Evolutionary conservation across 78 protist genomes (phyloP).

Genomic region (Cavenderia fasciculata): DNA sequence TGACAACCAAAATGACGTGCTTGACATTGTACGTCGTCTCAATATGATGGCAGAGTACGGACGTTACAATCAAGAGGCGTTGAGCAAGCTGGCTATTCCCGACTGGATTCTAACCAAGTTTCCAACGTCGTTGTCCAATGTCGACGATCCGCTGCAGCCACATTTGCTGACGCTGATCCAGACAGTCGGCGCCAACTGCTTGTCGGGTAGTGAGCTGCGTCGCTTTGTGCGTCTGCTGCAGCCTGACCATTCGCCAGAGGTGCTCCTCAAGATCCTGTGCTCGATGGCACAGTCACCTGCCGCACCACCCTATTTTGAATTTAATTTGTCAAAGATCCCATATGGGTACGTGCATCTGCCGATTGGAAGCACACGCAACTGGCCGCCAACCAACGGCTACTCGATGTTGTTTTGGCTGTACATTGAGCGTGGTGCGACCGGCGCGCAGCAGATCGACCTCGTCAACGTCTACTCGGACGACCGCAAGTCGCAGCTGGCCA

Average conservation of each 20-base stretch:
- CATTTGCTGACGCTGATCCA: conserved; percentile 22
- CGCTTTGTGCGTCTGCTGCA: conserved; percentile 41
- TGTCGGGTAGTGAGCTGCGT: conserved; percentile 62
- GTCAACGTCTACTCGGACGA: conserved; percentile 50
- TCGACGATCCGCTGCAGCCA: conserved; percentile 68
- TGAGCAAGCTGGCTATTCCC: conserved; percentile 59
- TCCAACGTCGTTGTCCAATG: conserved; percentile 22
- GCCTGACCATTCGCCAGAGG: conserved; percentile 70
- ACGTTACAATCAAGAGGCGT: conserved; percentile 57
- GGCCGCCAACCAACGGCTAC: conserved; percentile 78
- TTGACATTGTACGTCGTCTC: conserved; percentile 22
- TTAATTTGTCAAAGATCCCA: conserved; percentile 18
- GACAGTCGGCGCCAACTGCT: conserved; percentile 75
- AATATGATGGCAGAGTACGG: conserved; percentile 72
- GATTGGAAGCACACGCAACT: background rate
- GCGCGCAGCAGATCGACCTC: conserved; percentile 18
- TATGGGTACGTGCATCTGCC: conserved; percentile 42
- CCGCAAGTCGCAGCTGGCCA: conserved; percentile 12
- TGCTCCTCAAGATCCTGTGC: conserved; percentile 40
- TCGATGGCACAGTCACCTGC: conserved; percentile 76
- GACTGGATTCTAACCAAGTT: conserved; percentile 59
- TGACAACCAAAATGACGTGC: background rate
- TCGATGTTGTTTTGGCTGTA: conserved; percentile 72
- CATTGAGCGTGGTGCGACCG: conserved; percentile 21
- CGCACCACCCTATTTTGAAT: conserved; percentile 69